These are phyloP conservation scores for Globisporangium parvum DNA, from an alignment of 352 stramenopile genomes.

Conservation along the genomic window DNA sequence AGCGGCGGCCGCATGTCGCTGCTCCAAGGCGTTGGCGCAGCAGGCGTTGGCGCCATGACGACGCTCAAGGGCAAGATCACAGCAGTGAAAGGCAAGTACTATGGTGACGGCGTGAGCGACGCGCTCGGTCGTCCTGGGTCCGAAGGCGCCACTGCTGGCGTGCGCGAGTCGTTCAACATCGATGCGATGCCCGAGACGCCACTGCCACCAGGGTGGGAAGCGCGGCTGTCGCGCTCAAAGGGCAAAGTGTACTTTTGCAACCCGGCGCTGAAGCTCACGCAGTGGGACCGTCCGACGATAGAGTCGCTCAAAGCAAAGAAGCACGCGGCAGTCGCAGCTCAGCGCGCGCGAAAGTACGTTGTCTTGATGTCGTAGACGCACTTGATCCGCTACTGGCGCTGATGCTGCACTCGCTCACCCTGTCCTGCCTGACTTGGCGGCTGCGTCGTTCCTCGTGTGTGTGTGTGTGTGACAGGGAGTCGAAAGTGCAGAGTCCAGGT, in stretches of 20 bases:
- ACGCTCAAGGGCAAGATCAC: slow-evolving; percentile 63
- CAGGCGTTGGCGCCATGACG: slow-evolving; percentile 54
- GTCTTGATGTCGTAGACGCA: background rate
- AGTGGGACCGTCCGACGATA: slow-evolving; percentile 79
- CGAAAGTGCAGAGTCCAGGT: slow-evolving; percentile 21
- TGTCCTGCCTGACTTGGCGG: slow-evolving; percentile 9
- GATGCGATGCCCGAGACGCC: slow-evolving; percentile 48
- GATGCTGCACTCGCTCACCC: background rate
- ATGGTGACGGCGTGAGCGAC: slow-evolving; percentile 20
- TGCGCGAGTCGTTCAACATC: slow-evolving; percentile 57
- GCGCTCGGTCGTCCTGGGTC: slow-evolving; percentile 5
- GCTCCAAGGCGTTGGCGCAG: slow-evolving; percentile 57
- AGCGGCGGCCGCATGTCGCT: slow-evolving; percentile 45
- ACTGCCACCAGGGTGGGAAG: slow-evolving; percentile 74
- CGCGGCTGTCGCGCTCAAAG: slow-evolving; percentile 76
- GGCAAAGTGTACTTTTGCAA: slow-evolving; percentile 86
- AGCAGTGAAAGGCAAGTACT: slow-evolving; percentile 82
- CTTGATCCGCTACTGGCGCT: background rate
- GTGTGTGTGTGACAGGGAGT: slow-evolving; percentile 17
- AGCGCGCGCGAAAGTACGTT: slow-evolving; percentile 33
- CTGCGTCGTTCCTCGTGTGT: slow-evolving; percentile 1
- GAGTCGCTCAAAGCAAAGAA: slow-evolving; percentile 60
- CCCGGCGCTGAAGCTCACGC: slow-evolving; percentile 56
- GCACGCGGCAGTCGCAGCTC: slow-evolving; percentile 30
- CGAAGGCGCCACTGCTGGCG: background rate